A percentile compares a stretch with the other conserved stretches of the same genome.
Evolutionary conservation across 352 stramenopile species (phyloP).

Genomic region (Phytophthora lateralis): DNA sequence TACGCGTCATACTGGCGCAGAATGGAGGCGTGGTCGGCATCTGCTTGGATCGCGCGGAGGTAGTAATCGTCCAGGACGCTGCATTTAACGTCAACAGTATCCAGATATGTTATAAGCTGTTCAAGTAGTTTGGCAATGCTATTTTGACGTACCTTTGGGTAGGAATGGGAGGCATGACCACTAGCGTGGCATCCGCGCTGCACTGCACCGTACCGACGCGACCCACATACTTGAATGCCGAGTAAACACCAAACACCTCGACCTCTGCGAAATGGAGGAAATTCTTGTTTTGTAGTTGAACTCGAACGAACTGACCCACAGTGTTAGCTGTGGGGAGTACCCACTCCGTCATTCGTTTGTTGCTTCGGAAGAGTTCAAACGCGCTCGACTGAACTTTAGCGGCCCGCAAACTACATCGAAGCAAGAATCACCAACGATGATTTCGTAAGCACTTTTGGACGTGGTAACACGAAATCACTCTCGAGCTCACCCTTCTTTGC

Average conservation of each 20-base stretch:
- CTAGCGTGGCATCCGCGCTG: constrained; percentile 89
- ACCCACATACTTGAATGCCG: constrained; percentile 82
- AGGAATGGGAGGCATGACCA: constrained; percentile 74
- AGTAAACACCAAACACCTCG: constrained; percentile 92
- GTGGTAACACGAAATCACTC: background rate
- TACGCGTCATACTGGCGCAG: constrained; percentile 91
- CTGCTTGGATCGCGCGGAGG: constrained; percentile 86
- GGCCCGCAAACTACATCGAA: constrained; percentile 60
- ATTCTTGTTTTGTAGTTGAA: constrained; percentile 90
- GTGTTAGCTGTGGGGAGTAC: constrained; percentile 83
- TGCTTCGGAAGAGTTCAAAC: constrained; percentile 78
- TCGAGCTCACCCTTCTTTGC: constrained; percentile 64
- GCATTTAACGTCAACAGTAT: background rate
- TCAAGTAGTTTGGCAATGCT: background rate
- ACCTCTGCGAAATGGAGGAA: constrained; percentile 92
- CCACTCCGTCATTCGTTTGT: constrained; percentile 90
- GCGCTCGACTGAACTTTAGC: constrained; percentile 81
- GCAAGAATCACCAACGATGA: background rate
- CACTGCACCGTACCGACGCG: constrained; percentile 78
- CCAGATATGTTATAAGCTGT: background rate
- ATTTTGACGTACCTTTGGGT: constrained; percentile 51
- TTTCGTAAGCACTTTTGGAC: background rate
- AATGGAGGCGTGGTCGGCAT: constrained; percentile 90
- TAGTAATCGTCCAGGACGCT: constrained; percentile 85
- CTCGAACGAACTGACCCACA: constrained; percentile 74